phyloP scores from a whole-genome alignment of 495 filamentous ascomycete species.

The Aspergillus funiculosus region DNA sequence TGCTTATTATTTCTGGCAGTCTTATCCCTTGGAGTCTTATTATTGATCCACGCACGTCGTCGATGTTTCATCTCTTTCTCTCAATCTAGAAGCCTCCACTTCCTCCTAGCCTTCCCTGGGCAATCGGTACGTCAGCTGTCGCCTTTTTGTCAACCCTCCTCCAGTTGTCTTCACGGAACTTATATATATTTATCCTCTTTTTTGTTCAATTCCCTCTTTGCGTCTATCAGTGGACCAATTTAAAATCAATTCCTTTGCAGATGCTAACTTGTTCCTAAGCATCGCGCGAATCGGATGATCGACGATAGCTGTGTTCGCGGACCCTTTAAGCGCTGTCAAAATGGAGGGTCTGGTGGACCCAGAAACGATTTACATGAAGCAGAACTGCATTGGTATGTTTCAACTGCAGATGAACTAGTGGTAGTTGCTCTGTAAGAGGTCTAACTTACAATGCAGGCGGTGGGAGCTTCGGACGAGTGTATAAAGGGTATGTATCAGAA shows the following conservation, averaged over 20 bases:
- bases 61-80: slow-evolving; percentile 5
- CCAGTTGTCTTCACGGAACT: background rate
- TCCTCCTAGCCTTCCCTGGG: background rate
- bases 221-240: too few species aligned
- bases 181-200: background rate
- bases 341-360: slow-evolving; percentile 60
- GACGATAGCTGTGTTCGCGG: background rate
- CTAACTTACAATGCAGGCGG: slow-evolving; percentile 46
- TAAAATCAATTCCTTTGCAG: too few species aligned
- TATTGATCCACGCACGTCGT: background rate
- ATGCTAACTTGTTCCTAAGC: slow-evolving; percentile 2
- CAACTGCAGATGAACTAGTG: background rate
- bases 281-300: slow-evolving; percentile 5
- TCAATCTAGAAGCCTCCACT: background rate
- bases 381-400: slow-evolving; percentile 80
- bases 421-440: background rate
- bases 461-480: slow-evolving; percentile 92
- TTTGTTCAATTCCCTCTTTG: background rate
- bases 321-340: slow-evolving; percentile 16
- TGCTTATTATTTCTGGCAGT: slow-evolving; percentile 8
- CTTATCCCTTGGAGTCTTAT: slow-evolving; percentile 3
- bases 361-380: slow-evolving; percentile 83
- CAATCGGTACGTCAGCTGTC: slow-evolving; percentile 9
- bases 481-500: slow-evolving; percentile 90
- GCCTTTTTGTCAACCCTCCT: background rate